Conservation (phyloP, 345 rosid genomes). For the Bruguiera gymnorhiza region DNA sequence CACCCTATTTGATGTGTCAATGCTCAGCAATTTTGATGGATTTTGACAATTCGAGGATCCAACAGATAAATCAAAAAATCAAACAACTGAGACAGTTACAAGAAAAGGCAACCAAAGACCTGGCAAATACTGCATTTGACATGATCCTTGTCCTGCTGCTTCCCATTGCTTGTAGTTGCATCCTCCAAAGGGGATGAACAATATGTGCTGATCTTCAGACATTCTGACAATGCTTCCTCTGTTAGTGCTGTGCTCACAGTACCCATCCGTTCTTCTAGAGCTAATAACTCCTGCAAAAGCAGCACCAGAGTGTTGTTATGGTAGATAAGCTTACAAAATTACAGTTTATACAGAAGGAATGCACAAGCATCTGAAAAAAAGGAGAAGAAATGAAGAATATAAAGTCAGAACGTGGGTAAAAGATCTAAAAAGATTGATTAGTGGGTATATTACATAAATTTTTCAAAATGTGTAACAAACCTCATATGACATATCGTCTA, state of each 20-base stretch:
- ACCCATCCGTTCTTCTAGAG: conserved; percentile 96
- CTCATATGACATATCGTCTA: conserved; percentile 98
- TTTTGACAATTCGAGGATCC: neutral
- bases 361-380: conserved; percentile 4
- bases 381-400: neutral
- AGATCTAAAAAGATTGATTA: too few relatives aligned
- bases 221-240: conserved; percentile 73
- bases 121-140: conserved; percentile 91
- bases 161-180: conserved; percentile 18
- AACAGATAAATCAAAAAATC: neutral
- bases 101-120: conserved; percentile 35
- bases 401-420: neutral
- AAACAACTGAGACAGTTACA: neutral
- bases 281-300: conserved; percentile 66
- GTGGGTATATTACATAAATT: neutral
- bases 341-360: neutral
- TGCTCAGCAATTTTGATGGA: neutral
- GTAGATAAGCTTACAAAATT: neutral
- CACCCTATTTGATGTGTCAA: neutral
- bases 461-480: conserved; percentile 36
- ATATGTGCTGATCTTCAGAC: conserved; percentile 55
- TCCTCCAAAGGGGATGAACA: conserved; percentile 34
- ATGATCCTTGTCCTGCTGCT: conserved; percentile 38
- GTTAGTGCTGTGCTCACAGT: conserved; percentile 85
- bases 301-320: conserved; percentile 2